Evolutionary conservation across 208 protist genomes (phyloP).

Genomic region (Trypanosoma lewisi): DNA sequence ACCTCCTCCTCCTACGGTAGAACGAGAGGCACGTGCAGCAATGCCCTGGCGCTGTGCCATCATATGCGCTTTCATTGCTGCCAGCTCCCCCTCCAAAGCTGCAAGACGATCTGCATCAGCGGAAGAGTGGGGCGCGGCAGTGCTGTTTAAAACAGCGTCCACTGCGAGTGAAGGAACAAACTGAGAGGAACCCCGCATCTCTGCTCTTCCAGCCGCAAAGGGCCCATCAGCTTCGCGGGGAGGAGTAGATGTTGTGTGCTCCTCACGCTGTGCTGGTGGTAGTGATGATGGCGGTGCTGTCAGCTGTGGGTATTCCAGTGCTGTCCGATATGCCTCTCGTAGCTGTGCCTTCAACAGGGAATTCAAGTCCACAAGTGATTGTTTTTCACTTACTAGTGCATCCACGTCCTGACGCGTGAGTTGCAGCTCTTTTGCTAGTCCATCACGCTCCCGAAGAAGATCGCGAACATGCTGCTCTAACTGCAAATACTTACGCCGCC

Average conservation of each 20-base stretch:
- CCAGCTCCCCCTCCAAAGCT: slow-evolving; percentile 64
- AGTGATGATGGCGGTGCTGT: neutral
- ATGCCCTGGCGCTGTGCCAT: slow-evolving; percentile 19
- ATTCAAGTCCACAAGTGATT: slow-evolving; percentile 82
- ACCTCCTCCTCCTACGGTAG: neutral
- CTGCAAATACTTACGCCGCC: slow-evolving; percentile 67
- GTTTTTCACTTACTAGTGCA: slow-evolving; percentile 61
- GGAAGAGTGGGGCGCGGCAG: neutral
- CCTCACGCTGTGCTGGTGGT: slow-evolving; percentile 5
- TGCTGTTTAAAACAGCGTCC: neutral
- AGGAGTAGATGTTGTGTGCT: neutral
- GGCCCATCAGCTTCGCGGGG: neutral
- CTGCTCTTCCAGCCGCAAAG: neutral
- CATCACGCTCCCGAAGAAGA: slow-evolving; percentile 69
- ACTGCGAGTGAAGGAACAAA: slow-evolving; percentile 7
- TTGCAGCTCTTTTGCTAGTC: slow-evolving; percentile 43
- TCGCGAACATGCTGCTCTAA: slow-evolving; percentile 71
- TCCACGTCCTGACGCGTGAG: slow-evolving; percentile 43
- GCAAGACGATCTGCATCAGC: slow-evolving; percentile 29
- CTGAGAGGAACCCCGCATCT: slow-evolving; percentile 4
- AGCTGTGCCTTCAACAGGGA: slow-evolving; percentile 84
- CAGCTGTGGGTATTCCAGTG: slow-evolving; percentile 21
- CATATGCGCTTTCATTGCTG: slow-evolving; percentile 58
- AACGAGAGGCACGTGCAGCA: slow-evolving; percentile 4
- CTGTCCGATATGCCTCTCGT: slow-evolving; percentile 69